These are phyloP conservation scores for Solanum virginianum DNA, from an alignment of 257 asterid genomes.

Conservation along the genomic window DNA sequence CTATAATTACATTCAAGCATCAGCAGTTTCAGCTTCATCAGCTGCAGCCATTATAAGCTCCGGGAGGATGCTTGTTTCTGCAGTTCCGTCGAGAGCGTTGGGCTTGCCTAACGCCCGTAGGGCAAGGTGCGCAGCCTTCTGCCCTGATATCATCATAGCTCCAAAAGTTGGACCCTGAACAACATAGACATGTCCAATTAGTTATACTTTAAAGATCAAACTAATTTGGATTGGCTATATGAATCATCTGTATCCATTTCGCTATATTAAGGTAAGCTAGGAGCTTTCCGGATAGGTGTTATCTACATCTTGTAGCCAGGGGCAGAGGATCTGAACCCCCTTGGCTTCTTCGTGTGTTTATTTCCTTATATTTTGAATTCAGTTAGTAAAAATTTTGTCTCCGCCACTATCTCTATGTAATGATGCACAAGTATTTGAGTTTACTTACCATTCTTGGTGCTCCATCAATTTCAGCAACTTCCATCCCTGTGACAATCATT, in stretches of 20 bases:
- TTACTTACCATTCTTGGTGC: conserved; percentile 75
- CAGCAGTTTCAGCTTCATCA: conserved; percentile 14
- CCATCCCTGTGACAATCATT: conserved; percentile 96
- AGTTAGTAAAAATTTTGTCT: too few species aligned
- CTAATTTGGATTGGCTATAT: neutral
- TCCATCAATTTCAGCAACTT: conserved; percentile 91
- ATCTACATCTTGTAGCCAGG: too few species aligned
- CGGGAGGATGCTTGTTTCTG: neutral
- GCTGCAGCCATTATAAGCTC: conserved; percentile 23
- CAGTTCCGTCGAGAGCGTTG: conserved; percentile 20
- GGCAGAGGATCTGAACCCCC: too few species aligned
- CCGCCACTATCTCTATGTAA: neutral
- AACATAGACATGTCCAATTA: neutral
- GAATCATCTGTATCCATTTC: neutral
- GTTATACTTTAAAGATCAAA: neutral
- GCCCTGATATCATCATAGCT: conserved; percentile 42
- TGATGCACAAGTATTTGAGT: neutral
- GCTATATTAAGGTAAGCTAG: neutral
- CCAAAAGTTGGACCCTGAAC: conserved; percentile 32
- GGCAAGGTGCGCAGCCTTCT: conserved; percentile 35
- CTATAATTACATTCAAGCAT: conserved; percentile 15
- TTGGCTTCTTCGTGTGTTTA: too few species aligned
- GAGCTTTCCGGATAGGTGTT: neutral
- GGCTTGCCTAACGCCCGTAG: conserved; percentile 13
- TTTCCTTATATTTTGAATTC: too few species aligned